These are phyloP conservation scores for Microthlaspi erraticum DNA, from an alignment of 345 rosid genomes.

Conservation along the genomic window DNA sequence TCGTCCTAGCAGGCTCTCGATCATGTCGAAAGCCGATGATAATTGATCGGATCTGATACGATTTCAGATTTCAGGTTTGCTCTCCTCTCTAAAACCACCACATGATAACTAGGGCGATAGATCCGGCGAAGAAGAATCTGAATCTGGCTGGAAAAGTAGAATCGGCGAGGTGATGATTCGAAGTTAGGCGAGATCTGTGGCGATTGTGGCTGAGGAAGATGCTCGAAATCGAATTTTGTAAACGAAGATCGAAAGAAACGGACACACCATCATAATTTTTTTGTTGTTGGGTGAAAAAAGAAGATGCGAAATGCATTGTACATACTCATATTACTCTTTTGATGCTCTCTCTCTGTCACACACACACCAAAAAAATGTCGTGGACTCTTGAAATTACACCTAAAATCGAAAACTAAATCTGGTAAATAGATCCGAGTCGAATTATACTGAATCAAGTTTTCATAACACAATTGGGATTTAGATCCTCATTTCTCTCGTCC, in stretches of 20 bases:
- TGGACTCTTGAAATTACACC: neutral
- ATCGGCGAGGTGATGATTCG: neutral
- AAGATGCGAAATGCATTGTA: constrained; percentile 43
- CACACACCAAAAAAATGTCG: neutral
- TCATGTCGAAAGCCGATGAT: constrained; percentile 58
- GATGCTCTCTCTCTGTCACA: neutral
- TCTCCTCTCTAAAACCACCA: constrained; percentile 27
- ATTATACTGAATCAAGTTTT: neutral
- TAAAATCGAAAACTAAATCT: constrained; percentile 22
- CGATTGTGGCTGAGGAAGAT: neutral
- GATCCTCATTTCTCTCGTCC: neutral
- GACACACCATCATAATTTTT: constrained; percentile 35
- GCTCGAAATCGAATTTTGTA: constrained; percentile 35
- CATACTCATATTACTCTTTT: constrained; percentile 36
- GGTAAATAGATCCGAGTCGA: constrained; percentile 10
- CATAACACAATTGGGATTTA: neutral
- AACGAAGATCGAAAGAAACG: constrained; percentile 20
- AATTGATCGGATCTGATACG: constrained; percentile 28
- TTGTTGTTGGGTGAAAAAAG: constrained; percentile 47
- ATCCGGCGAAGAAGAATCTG: constrained; percentile 26
- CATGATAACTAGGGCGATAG: constrained; percentile 12
- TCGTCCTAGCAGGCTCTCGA: constrained; percentile 74
- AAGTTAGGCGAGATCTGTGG: constrained; percentile 23
- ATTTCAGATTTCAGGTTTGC: constrained; percentile 37
- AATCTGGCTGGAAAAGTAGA: neutral